A percentile compares a stretch with the other conserved stretches of the same genome.
Evolutionary conservation across 2,329 filamentous ascomycete species (phyloP).

Genomic region (Plenodomus biglobosus): DNA sequence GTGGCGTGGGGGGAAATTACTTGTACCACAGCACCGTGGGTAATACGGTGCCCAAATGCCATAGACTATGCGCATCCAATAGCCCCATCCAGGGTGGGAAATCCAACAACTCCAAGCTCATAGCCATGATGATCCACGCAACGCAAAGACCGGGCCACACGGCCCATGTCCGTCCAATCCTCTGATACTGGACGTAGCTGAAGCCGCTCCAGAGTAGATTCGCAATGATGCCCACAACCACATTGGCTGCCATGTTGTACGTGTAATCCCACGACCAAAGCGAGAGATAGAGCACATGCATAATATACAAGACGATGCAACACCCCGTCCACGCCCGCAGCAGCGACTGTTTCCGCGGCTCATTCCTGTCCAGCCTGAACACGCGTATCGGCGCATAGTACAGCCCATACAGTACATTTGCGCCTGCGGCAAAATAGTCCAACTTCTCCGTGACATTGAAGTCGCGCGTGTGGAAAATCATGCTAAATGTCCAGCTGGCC

Average conservation of each 20-base stretch:
- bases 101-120: slow-evolving; percentile 94
- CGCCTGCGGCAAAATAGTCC: slow-evolving; percentile 94
- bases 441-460: slow-evolving; percentile 84
- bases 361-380: slow-evolving; percentile 72
- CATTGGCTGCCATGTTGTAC: slow-evolving; percentile 97
- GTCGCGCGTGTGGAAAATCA: slow-evolving; percentile 90
- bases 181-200: slow-evolving; percentile 71
- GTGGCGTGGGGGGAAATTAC: too few species aligned
- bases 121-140: slow-evolving; percentile 85
- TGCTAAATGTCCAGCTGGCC: slow-evolving; percentile 82
- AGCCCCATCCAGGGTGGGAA: slow-evolving; percentile 82
- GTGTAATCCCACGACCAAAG: slow-evolving; percentile 90
- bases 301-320: slow-evolving; percentile 70
- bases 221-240: slow-evolving; percentile 75
- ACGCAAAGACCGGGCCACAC: slow-evolving; percentile 89
- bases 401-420: slow-evolving; percentile 84
- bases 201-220: slow-evolving; percentile 87
- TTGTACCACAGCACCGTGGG: slow-evolving; percentile 92
- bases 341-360: slow-evolving; percentile 53
- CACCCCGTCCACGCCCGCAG: slow-evolving; percentile 74
- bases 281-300: slow-evolving; percentile 81
- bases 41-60: slow-evolving; percentile 90
- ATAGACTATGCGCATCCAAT: slow-evolving; percentile 91
- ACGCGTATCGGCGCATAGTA: slow-evolving; percentile 83
- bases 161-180: slow-evolving; percentile 74